Conservation (phyloP, 2,329 filamentous ascomycete species). For the Trichophyton benhamiae region DNA sequence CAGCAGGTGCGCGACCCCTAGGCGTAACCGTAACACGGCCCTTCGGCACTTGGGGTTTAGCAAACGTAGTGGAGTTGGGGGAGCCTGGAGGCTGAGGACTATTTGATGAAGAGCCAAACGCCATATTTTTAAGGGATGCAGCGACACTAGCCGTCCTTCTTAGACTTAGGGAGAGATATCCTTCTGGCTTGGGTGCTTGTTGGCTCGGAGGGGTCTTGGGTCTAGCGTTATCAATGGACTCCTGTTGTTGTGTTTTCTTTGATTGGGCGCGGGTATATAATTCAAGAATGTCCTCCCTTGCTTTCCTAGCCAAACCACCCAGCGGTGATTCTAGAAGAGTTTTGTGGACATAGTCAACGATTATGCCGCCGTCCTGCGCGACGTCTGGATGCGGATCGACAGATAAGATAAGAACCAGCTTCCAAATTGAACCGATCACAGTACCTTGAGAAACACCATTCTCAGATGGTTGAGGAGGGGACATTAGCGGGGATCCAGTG, state of each 20-base stretch:
- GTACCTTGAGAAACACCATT: conserved; percentile 68
- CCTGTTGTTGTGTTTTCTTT: conserved; percentile 29
- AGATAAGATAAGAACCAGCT: conserved; percentile 77
- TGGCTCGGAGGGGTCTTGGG: conserved; percentile 39
- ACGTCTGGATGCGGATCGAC: conserved; percentile 93
- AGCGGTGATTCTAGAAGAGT: conserved; percentile 66
- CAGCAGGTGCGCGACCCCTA: conserved; percentile 42
- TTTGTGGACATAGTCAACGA: conserved; percentile 75
- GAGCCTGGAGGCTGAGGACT: conserved; percentile 16
- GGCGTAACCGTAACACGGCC: conserved; percentile 31
- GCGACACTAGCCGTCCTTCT: conserved; percentile 53
- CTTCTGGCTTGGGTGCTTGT: conserved; percentile 42
- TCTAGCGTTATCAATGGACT: conserved; percentile 25
- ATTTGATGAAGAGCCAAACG: conserved; percentile 33
- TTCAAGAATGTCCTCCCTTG: conserved; percentile 54
- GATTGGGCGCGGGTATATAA: conserved; percentile 22
- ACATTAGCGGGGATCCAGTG: conserved; percentile 16
- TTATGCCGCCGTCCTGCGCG: conserved; percentile 67
- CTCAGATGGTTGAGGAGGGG: conserved; percentile 19
- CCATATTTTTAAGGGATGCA: conserved; percentile 50
- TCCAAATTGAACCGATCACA: conserved; percentile 88
- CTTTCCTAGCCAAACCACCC: conserved; percentile 53
- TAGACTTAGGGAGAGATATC: conserved; percentile 49
- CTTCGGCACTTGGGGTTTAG: conserved; percentile 18
- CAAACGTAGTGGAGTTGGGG: conserved; percentile 10